Evolutionary conservation across 2,329 filamentous ascomycete species (phyloP), one percentile per base, ranked within the genome.

Genomic region (Leptographium procerum): DNA sequence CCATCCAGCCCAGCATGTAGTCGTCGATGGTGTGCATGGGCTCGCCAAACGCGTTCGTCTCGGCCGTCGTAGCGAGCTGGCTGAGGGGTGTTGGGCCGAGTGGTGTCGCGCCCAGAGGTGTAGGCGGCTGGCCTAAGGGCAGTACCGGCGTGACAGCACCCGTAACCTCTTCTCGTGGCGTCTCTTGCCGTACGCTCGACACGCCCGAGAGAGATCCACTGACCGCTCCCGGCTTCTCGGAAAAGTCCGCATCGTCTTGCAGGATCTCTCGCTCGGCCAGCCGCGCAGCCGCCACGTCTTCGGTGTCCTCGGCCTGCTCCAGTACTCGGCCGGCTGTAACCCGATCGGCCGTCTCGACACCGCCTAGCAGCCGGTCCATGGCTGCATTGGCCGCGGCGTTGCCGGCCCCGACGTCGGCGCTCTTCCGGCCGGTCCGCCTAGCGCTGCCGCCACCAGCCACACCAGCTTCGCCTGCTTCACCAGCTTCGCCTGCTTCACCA

Each of bases 211-310:
- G 14, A 11, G 47, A 28, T 16, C 10, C 47, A 3, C 22, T 26
- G 11, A 26, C 9, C 1, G 47, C 13, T 9, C 22, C 29, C 58
- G 79, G 72, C 69, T 83, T 82, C 66, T 91, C 88, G 3, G 84
- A 84, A 64, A 95, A 95, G 67, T 95, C 91, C 5, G 84, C 88
- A 52, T 91, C 89, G 64, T 95, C 90, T 28, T 88, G 87, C 66
- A 89, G 84, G 52, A 94, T 86, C 70, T 99, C 94, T 67, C 88
- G 94, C 69, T 95, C 88, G 0, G 94, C 94, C 11, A 88, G 82
- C 56, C 88, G 87, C 2, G 94, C 94, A 0, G 94, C 94, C 29
- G 85, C 85, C 16, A 92, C 89, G 68, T 99, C 94, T 68, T 99
- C 94, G 53, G 83, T 83, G 66, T 99, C 94, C 71, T 99, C 94